Evolutionary conservation across 2,329 filamentous ascomycete genomes (phyloP).

Genomic region (Alternaria gaisen): DNA sequence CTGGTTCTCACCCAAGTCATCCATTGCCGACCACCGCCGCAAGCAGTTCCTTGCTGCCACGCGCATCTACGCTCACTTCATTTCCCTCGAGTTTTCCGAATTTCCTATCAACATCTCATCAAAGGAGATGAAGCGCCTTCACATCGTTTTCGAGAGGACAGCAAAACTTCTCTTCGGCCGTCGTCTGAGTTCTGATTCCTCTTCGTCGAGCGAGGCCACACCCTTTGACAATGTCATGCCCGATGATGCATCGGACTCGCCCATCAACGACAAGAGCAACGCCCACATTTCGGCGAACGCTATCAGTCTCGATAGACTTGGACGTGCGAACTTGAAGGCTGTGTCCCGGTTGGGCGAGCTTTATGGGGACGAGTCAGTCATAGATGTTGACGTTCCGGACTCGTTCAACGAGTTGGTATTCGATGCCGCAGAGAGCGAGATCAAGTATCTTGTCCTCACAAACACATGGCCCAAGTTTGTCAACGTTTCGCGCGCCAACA

Average conservation of each 20-base stretch:
- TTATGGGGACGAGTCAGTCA: conserved; percentile 27
- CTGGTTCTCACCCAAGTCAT: conserved; percentile 37
- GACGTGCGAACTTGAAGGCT: conserved; percentile 41
- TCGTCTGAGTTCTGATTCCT: conserved; percentile 25
- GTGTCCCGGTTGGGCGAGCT: conserved; percentile 33
- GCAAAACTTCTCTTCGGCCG: conserved; percentile 33
- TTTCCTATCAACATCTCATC: conserved; percentile 49
- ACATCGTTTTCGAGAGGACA: conserved; percentile 36
- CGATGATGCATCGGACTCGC: conserved; percentile 19
- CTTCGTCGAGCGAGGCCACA: conserved; percentile 32
- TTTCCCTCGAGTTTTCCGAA: conserved; percentile 45
- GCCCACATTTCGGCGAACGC: neutral
- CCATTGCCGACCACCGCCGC: conserved; percentile 34
- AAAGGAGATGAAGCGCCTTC: conserved; percentile 38
- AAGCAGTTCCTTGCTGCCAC: conserved; percentile 42
- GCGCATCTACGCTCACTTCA: conserved; percentile 46
- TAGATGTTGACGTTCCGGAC: conserved; percentile 32
- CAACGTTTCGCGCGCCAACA: conserved; percentile 34
- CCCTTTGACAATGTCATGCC: conserved; percentile 39
- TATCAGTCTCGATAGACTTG: conserved; percentile 38
- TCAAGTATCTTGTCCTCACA: conserved; percentile 48
- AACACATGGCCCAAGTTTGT: conserved; percentile 52
- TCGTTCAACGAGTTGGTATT: conserved; percentile 42
- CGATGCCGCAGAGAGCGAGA: conserved; percentile 42
- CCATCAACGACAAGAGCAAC: conserved; percentile 26